These are phyloP conservation scores for Orbilia oligospora DNA, from an alignment of 2,329 filamentous ascomycete species.

Conservation along the genomic window DNA sequence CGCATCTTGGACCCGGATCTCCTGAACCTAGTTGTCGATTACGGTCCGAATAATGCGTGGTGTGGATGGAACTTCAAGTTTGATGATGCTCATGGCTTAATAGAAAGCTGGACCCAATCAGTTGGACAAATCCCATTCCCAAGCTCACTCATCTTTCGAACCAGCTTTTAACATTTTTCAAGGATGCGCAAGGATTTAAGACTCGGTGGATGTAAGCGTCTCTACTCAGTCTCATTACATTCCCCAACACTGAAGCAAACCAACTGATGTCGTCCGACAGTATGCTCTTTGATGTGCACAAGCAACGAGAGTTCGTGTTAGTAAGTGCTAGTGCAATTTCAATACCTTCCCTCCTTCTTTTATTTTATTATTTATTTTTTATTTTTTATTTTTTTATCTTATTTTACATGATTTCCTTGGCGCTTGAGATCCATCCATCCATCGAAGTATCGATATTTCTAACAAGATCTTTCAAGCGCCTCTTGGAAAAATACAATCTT, in stretches of 20 bases:
- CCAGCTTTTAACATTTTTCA: background rate
- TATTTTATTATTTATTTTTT: no score
- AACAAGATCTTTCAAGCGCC: no score
- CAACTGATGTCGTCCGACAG: constrained; percentile 3
- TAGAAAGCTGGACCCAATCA: constrained; percentile 4
- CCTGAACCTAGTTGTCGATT: constrained; percentile 13
- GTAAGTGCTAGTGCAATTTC: background rate
- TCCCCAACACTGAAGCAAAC: background rate
- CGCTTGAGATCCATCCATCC: no score
- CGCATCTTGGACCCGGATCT: constrained; percentile 5
- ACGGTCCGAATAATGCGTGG: constrained; percentile 27
- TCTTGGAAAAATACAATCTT: constrained; percentile 10
- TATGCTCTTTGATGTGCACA: constrained; percentile 11
- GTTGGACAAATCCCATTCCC: no score
- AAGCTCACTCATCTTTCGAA: background rate
- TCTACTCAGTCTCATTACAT: no score
- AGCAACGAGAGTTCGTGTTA: constrained; percentile 17
- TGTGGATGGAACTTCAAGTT: constrained; percentile 17
- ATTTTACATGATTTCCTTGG: no score
- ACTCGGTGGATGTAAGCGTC: constrained; percentile 22
- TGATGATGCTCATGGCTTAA: constrained; percentile 1
- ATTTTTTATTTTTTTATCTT: no score
- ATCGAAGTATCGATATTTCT: no score
- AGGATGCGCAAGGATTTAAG: constrained; percentile 5
- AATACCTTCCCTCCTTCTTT: no score